Percentiles rank a stretch among this genome's conserved stretches.
These are phyloP conservation scores for Fusarium sp. DNA, from an alignment of 2,329 filamentous ascomycete species.

Conservation along the genomic window DNA sequence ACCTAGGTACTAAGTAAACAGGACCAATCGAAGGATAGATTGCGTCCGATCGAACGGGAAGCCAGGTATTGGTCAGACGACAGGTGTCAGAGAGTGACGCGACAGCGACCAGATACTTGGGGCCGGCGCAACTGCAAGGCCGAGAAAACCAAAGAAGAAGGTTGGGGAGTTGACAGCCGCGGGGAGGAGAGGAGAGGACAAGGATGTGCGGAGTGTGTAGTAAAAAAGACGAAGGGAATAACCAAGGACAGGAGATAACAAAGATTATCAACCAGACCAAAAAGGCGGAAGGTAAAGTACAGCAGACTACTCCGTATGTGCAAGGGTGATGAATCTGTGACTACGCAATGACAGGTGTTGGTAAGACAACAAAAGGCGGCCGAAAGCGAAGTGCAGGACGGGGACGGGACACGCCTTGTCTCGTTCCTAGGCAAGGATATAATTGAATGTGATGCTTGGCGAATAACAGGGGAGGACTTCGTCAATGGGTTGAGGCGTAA, in stretches of 20 bases:
- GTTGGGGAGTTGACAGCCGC: constrained; percentile 6
- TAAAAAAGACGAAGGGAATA: constrained; percentile 11
- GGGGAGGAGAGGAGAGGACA: constrained; percentile 2
- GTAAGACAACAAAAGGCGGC: constrained; percentile 32
- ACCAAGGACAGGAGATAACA: constrained; percentile 18
- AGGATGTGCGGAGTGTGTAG: constrained; percentile 1
- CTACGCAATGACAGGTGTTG: constrained; percentile 27
- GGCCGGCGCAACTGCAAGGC: constrained; percentile 20
- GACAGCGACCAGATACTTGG: constrained; percentile 38
- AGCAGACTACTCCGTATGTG: neutral
- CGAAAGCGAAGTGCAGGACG: constrained; percentile 14
- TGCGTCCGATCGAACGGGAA: constrained; percentile 28
- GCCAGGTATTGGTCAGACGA: constrained; percentile 36
- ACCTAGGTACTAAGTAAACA: constrained; percentile 14
- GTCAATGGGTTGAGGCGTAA: constrained; percentile 15
- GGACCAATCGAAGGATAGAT: constrained; percentile 35
- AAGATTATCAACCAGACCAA: constrained; percentile 21
- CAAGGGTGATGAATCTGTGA: constrained; percentile 26
- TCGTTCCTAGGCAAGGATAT: constrained; percentile 17
- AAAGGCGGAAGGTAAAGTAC: constrained; percentile 10
- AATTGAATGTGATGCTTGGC: constrained; percentile 31
- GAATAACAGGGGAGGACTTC: constrained; percentile 20
- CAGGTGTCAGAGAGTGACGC: constrained; percentile 35
- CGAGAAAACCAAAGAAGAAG: constrained; percentile 16
- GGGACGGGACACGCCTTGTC: constrained; percentile 13